Base-by-base conservation (phyloP, 495 filamentous ascomycete species). In the Trichoderma reesei region DNA sequence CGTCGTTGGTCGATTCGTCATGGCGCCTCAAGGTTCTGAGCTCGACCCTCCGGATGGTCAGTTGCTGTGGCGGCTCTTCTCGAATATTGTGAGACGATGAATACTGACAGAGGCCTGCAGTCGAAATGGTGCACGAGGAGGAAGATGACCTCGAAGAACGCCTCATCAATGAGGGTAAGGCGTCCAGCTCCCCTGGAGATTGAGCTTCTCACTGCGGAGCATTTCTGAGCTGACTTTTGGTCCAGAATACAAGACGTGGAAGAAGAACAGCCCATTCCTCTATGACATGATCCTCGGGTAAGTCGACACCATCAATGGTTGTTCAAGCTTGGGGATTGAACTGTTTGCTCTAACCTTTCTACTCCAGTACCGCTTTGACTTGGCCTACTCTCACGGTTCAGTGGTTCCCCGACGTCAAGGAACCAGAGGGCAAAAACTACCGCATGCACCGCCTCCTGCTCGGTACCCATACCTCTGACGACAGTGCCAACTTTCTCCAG, bases 221-320 rank as follows among this genome's bases (percentile, higher is more conserved):
- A 51, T n/a, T 34, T 39, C 56, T 59, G 36, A 61, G 61, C 71
- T 71, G 38, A 74, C 62, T 20, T 56, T 18, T 10, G 10, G 11
- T 36, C 34, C 72, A 93, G 95, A 98, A 77, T 99, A 99, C 83
- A 99, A 99, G 74, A 96, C 91, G 67, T 99, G 95, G 95, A 99
- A 99, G 82, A 99, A 99, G 83, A 98, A 98, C 76, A 88, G 91
- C 67, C 92, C 93, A 3, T 97, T 97, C 74, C 88, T 99, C 68
- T 99, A 99, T 75, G 95, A 97, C 70, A 87, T 96, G 82, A 92
- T 98, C 64, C 77, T 96, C 38, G 92, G 83, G 85, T 86, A 67
- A 42, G 69, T 41, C 6, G 16, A 8, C 18, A 26, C 31, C 10
- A 16, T 48, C 63, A 51, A 39, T 14, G 33, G 26, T 41, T 60